Evolutionary conservation across 257 asterid genomes (phyloP).

Genomic region (Apocynum venetum): DNA sequence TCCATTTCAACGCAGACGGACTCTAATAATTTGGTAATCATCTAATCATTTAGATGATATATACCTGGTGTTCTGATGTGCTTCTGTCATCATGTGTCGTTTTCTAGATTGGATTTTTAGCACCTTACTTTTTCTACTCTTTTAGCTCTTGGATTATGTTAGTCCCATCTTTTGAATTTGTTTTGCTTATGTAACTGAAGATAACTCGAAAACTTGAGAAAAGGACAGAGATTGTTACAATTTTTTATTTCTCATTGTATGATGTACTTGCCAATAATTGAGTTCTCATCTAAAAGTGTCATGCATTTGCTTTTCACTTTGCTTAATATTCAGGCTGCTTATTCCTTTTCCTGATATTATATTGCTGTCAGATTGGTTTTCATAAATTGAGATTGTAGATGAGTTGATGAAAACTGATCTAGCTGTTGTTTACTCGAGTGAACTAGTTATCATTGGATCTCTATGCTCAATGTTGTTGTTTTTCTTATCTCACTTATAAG

Average conservation of each 20-base stretch:
- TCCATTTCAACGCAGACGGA: constrained; percentile 43
- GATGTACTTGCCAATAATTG: background rate
- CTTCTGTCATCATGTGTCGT: background rate
- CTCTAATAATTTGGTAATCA: constrained; percentile 38
- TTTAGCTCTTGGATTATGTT: background rate
- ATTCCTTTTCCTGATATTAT: background rate
- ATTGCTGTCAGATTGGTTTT: background rate
- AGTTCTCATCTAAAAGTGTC: background rate
- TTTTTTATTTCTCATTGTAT: background rate
- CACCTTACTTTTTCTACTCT: background rate
- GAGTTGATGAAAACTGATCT: background rate
- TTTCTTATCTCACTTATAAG: background rate
- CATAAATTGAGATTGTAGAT: background rate
- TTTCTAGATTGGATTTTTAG: background rate
- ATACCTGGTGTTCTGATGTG: constrained; percentile 16
- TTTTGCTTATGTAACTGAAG: background rate
- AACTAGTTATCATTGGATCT: background rate
- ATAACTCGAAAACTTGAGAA: background rate
- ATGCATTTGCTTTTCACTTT: background rate
- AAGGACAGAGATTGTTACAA: background rate
- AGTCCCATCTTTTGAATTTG: background rate
- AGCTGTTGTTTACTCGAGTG: background rate
- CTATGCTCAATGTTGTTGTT: background rate
- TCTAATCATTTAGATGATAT: background rate
- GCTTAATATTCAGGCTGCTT: background rate